Conservation (phyloP, 2,329 filamentous ascomycete genomes). For the Nemania abortiva region DNA sequence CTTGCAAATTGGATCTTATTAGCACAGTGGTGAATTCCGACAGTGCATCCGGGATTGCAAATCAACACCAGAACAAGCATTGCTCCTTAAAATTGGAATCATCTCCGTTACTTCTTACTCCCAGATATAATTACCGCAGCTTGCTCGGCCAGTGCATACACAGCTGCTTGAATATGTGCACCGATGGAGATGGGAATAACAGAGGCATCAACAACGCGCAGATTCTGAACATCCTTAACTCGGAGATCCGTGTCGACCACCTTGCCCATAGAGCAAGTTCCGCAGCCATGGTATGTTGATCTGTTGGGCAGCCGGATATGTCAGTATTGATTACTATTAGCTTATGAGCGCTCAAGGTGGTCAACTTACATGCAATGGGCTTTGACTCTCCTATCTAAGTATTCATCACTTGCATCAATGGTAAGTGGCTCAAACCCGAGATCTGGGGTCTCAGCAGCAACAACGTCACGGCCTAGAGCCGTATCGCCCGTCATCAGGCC, state of each 20-base stretch:
- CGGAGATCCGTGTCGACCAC: slow-evolving; percentile 53
- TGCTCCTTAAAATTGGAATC: too few species aligned
- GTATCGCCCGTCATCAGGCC: slow-evolving; percentile 40
- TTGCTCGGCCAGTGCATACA: slow-evolving; percentile 70
- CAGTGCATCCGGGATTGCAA: too few species aligned
- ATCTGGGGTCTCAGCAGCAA: slow-evolving; percentile 33
- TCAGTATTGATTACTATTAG: slow-evolving; percentile 12
- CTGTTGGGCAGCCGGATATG: neutral
- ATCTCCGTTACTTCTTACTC: slow-evolving; percentile 38
- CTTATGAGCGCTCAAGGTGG: neutral
- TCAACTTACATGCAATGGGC: slow-evolving; percentile 26
- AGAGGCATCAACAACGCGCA: slow-evolving; percentile 57
- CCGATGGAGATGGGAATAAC: slow-evolving; percentile 56
- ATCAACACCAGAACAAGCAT: too few species aligned
- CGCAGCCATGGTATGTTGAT: slow-evolving; percentile 24
- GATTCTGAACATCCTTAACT: slow-evolving; percentile 54
- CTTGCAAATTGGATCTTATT: too few species aligned
- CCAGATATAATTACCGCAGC: slow-evolving; percentile 64
- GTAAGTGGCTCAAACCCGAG: slow-evolving; percentile 33
- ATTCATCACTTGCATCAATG: slow-evolving; percentile 37
- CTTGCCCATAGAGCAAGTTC: slow-evolving; percentile 47
- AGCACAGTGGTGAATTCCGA: too few species aligned
- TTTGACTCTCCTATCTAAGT: slow-evolving; percentile 41
- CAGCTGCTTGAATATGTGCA: slow-evolving; percentile 62
- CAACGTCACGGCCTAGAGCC: slow-evolving; percentile 36